Evolutionary conservation across 352 stramenopile genomes (phyloP).

Genomic region (Phytophthora chlamydospora): DNA sequence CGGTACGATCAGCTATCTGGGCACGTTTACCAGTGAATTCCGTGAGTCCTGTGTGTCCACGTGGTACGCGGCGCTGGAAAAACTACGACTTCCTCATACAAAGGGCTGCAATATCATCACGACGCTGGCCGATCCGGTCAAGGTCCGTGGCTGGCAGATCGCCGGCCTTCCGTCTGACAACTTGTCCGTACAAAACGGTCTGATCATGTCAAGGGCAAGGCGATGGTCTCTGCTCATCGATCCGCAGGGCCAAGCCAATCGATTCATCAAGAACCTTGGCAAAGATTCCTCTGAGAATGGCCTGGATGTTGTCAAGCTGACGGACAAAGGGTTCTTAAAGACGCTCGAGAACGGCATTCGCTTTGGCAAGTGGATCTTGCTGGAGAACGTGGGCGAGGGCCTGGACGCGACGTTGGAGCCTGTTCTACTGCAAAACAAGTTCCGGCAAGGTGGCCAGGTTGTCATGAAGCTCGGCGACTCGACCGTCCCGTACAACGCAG

Average conservation of each 20-base stretch:
- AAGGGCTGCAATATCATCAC: conserved; percentile 86
- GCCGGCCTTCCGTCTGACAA: conserved; percentile 91
- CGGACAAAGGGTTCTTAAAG: conserved; percentile 83
- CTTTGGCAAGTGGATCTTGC: conserved; percentile 92
- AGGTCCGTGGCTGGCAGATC: conserved; percentile 92
- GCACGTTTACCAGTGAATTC: conserved; percentile 94
- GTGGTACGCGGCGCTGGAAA: conserved; percentile 84
- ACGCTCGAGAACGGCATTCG: conserved; percentile 92
- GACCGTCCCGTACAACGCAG: conserved; percentile 91
- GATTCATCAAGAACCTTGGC: conserved; percentile 94
- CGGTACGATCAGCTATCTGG: conserved; percentile 93
- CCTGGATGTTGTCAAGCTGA: conserved; percentile 86
- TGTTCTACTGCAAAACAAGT: conserved; percentile 92
- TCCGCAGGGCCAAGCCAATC: conserved; percentile 92
- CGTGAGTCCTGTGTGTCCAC: conserved; percentile 80
- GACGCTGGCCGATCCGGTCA: conserved; percentile 91
- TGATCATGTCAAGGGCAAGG: conserved; percentile 91
- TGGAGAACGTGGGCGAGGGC: conserved; percentile 89
- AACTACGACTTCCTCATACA: conserved; percentile 83
- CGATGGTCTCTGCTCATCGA: conserved; percentile 93
- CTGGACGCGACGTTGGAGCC: conserved; percentile 92
- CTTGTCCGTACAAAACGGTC: conserved; percentile 92
- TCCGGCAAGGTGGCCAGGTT: conserved; percentile 92
- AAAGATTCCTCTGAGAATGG: conserved; percentile 87
- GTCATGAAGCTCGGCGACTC: conserved; percentile 94